phyloP scores from a whole-genome alignment of 225 moss, liverwort and hornwort genomes.

The Sphagnum contortum region DNA sequence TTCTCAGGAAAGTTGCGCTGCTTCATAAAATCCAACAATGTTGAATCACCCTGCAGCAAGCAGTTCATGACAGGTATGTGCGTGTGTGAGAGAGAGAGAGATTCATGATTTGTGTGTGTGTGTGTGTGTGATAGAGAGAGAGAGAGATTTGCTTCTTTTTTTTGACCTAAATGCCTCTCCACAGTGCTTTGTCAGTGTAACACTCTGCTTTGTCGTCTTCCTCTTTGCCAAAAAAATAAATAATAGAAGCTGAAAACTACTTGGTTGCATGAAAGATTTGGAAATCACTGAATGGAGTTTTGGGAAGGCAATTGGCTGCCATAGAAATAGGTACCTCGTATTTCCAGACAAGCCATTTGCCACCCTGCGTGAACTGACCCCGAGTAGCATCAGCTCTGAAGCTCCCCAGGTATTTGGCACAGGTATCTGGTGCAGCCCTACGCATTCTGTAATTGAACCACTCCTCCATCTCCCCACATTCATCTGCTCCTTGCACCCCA shows the following conservation, averaged over 20 bases:
- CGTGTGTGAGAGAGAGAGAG: too few relatives aligned
- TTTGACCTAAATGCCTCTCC: too few relatives aligned
- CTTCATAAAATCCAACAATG: constrained; percentile 76
- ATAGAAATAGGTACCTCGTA: constrained; percentile 37
- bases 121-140: too few relatives aligned
- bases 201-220: too few relatives aligned
- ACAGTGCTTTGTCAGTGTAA: too few relatives aligned
- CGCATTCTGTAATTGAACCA: constrained; percentile 94
- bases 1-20: constrained; percentile 60
- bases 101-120: constrained; percentile 2
- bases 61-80: neutral
- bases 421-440: constrained; percentile 71
- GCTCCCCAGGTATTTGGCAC: constrained; percentile 75
- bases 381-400: constrained; percentile 65
- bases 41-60: constrained; percentile 57
- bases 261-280: too few relatives aligned
- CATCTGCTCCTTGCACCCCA: constrained; percentile 76
- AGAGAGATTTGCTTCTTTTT: too few relatives aligned
- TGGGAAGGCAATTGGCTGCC: too few relatives aligned
- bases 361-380: constrained; percentile 74
- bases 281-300: too few relatives aligned
- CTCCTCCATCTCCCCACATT: constrained; percentile 97
- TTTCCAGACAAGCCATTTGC: constrained; percentile 96
- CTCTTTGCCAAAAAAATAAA: too few relatives aligned
- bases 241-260: too few relatives aligned